These are phyloP conservation scores for Daedaleopsis sinensis DNA, from an alignment of 768 basidiomycete species.

Conservation along the genomic window DNA sequence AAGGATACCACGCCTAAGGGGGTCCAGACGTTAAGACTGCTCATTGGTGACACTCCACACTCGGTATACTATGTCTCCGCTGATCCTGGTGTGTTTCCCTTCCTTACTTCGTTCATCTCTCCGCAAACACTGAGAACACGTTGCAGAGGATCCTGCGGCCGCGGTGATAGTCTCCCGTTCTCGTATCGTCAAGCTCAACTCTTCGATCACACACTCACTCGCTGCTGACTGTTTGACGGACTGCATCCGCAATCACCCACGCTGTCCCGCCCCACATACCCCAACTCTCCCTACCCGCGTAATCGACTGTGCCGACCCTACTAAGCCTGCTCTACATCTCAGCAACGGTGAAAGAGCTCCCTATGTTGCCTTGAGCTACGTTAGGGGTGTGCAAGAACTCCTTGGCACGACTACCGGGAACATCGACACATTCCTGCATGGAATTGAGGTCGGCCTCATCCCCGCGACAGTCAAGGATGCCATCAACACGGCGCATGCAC, in stretches of 20 bases:
- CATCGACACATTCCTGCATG: neutral
- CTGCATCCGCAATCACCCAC: slow-evolving; percentile 3
- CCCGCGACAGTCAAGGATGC: slow-evolving; percentile 18
- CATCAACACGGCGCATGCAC: neutral
- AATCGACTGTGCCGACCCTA: slow-evolving; percentile 12
- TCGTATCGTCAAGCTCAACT: neutral
- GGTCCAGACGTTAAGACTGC: slow-evolving; percentile 5
- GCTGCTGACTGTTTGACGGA: neutral
- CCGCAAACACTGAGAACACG: no score
- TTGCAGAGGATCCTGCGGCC: slow-evolving; percentile 11
- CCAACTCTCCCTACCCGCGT: slow-evolving; percentile 7
- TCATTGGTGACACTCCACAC: slow-evolving; percentile 3
- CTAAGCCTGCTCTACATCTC: neutral
- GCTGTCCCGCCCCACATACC: neutral
- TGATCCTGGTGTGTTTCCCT: neutral
- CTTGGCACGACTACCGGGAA: slow-evolving; percentile 3
- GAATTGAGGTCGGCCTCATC: slow-evolving; percentile 4
- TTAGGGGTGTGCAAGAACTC: slow-evolving; percentile 6
- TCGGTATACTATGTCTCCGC: slow-evolving; percentile 8
- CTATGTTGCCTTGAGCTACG: slow-evolving; percentile 15
- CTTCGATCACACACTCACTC: neutral
- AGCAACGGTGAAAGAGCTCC: neutral
- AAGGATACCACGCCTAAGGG: slow-evolving; percentile 7
- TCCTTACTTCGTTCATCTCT: neutral
- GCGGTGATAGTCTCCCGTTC: neutral